These are phyloP conservation scores for Striga asiatica DNA, from an alignment of 257 asterid species.

Conservation along the genomic window DNA sequence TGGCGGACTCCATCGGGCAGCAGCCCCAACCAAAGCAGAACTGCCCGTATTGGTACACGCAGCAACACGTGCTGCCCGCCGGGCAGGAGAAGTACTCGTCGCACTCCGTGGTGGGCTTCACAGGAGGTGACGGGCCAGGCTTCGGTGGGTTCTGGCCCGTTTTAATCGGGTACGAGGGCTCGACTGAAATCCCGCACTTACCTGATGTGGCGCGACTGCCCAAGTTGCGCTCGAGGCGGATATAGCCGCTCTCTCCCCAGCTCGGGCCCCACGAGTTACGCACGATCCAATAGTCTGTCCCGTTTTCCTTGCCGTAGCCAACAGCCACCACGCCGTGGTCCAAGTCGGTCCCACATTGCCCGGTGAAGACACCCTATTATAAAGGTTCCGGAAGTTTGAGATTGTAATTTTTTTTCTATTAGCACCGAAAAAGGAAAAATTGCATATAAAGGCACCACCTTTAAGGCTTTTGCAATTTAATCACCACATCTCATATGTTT, in stretches of 20 bases:
- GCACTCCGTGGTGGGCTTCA: constrained; percentile 52
- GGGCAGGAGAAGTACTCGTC: constrained; percentile 70
- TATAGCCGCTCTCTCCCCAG: constrained; percentile 88
- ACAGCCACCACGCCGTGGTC: constrained; percentile 85
- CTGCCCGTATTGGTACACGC: constrained; percentile 41
- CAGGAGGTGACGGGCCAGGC: constrained; percentile 83
- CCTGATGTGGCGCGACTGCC: constrained; percentile 41
- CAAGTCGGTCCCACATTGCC: constrained; percentile 54
- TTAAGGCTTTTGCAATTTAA: too few relatives aligned
- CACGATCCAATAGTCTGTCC: constrained; percentile 72
- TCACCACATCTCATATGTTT: too few relatives aligned
- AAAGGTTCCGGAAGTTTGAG: too few relatives aligned
- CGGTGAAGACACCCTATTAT: constrained; percentile 94
- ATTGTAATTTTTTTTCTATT: too few relatives aligned
- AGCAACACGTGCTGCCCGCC: constrained; percentile 70
- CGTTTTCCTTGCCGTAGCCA: constrained; percentile 66
- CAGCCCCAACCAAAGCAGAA: constrained; percentile 87
- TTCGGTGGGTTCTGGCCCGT: constrained; percentile 72
- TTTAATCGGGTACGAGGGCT: constrained; percentile 76
- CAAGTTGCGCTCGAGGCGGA: constrained; percentile 61
- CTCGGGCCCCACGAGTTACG: constrained; percentile 80
- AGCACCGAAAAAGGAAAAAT: too few relatives aligned
- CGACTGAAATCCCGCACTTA: constrained; percentile 76
- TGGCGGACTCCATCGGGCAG: constrained; percentile 80
- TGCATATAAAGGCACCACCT: too few relatives aligned